phyloP scores from a whole-genome alignment of 495 filamentous ascomycete species.

The Neurospora sp. region DNA sequence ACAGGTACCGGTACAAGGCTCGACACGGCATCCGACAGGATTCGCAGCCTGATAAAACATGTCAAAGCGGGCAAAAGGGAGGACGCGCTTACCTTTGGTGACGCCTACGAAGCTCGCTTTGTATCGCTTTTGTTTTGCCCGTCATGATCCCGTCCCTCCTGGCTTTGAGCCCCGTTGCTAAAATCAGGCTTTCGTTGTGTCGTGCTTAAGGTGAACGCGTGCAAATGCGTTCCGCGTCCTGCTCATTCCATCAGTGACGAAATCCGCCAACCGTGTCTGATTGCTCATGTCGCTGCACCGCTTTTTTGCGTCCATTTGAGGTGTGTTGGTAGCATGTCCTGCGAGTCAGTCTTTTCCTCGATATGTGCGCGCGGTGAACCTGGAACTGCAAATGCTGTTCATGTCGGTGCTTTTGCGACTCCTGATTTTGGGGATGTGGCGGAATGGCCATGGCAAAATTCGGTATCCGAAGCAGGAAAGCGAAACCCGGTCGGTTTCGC shows the following conservation, averaged over 20 bases:
- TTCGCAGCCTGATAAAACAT: background rate
- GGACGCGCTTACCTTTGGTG: background rate
- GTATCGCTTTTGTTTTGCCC: background rate
- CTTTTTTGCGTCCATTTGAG: background rate
- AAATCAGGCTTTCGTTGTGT: background rate
- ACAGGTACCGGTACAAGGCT: constrained; percentile 11
- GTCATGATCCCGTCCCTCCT: background rate
- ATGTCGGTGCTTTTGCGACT: background rate
- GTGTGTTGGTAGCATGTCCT: background rate
- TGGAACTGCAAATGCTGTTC: background rate
- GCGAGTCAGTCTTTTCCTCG: background rate
- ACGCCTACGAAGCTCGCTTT: background rate
- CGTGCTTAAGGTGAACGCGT: background rate
- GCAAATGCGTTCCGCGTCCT: background rate
- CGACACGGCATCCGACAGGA: background rate
- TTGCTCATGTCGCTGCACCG: background rate
- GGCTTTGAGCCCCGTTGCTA: background rate
- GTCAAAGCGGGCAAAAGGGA: background rate
- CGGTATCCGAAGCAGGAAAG: background rate
- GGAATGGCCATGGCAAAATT: background rate
- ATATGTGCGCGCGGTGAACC: background rate
- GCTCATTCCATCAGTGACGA: background rate
- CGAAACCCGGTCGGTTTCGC: background rate
- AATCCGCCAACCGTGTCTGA: background rate
- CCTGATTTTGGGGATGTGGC: background rate